A percentile compares a stretch with the other conserved stretches of the same genome.
Evolutionary conservation across 2,329 filamentous ascomycete genomes (phyloP).

Genomic region (Penicillium sp.): DNA sequence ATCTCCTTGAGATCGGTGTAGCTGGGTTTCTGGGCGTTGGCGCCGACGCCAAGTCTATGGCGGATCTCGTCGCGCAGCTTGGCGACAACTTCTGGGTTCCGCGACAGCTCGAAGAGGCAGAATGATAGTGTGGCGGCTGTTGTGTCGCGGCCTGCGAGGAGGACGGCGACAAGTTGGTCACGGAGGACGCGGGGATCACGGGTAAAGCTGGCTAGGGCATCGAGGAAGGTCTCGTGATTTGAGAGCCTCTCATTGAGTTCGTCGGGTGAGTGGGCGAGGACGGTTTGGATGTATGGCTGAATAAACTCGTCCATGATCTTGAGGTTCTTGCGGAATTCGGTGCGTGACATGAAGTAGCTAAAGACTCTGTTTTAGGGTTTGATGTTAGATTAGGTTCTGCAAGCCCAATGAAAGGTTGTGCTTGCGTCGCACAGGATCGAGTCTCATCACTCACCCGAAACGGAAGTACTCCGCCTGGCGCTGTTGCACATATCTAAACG

Average conservation of each 20-base stretch:
- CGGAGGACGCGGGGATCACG: conserved; percentile 63
- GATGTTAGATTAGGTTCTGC: conserved; percentile 8
- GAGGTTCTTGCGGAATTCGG: conserved; percentile 62
- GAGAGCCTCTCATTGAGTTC: conserved; percentile 69
- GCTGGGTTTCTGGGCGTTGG: conserved; percentile 51
- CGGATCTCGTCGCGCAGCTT: conserved; percentile 73
- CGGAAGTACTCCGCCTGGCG: conserved; percentile 67
- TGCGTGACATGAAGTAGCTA: conserved; percentile 60
- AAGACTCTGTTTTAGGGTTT: conserved; percentile 51
- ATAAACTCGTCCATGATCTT: conserved; percentile 72
- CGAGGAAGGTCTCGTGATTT: conserved; percentile 79
- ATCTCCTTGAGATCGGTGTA: conserved; percentile 83
- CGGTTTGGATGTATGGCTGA: conserved; percentile 71
- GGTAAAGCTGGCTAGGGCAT: conserved; percentile 79
- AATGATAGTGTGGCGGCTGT: conserved; percentile 79
- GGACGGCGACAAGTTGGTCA: conserved; percentile 77
- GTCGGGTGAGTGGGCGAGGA: conserved; percentile 64
- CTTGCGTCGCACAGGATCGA: not conserved
- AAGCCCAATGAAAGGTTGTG: not conserved
- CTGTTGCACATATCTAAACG: conserved; percentile 75
- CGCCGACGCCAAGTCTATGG: conserved; percentile 60
- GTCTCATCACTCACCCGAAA: conserved; percentile 49
- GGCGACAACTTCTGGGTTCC: conserved; percentile 63
- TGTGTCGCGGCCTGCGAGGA: conserved; percentile 80
- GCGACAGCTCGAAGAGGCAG: conserved; percentile 76